Evolutionary conservation across 306 rosid genomes (phyloP).

Genomic region (Adenanthera pavonina): DNA sequence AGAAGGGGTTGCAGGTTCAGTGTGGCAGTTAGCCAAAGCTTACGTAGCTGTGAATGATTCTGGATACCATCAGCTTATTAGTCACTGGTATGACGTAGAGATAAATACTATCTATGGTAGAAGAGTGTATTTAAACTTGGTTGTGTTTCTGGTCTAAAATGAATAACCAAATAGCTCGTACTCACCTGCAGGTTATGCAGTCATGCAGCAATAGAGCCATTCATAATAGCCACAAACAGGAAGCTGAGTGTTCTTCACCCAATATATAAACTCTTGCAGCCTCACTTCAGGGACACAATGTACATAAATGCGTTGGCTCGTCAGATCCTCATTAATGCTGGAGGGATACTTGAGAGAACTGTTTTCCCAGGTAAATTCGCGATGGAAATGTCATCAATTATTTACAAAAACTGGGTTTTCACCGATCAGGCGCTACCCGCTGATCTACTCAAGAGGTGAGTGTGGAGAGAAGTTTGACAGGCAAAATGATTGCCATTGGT

Average conservation of each 20-base stretch:
- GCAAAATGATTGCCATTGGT: conserved; percentile 7
- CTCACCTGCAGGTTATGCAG: conserved; percentile 69
- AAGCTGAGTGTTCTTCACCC: conserved; percentile 85
- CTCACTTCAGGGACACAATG: conserved; percentile 91
- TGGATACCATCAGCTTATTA: conserved; percentile 88
- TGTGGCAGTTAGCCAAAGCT: conserved; percentile 97
- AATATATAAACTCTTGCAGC: conserved; percentile 78
- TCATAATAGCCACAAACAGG: conserved; percentile 81
- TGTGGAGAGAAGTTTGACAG: conserved; percentile 5
- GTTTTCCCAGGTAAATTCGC: conserved; percentile 83
- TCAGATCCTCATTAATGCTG: conserved; percentile 86
- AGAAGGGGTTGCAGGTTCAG: conserved; percentile 57
- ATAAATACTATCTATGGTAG: neutral
- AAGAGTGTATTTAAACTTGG: neutral
- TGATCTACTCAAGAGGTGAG: conserved; percentile 80
- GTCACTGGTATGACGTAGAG: conserved; percentile 76
- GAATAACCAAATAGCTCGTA: conserved; percentile 14
- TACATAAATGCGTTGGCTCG: conserved; percentile 86
- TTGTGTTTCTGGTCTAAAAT: neutral
- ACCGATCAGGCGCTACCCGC: conserved; percentile 80
- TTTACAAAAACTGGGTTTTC: conserved; percentile 82
- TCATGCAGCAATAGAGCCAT: conserved; percentile 93
- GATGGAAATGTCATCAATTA: conserved; percentile 77
- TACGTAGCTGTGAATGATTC: conserved; percentile 87
- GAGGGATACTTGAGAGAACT: conserved; percentile 79